Percentiles rank a stretch among this genome's conserved stretches.
Conservation (phyloP, 2,329 filamentous ascomycete species). For the Sporothrix phasma region DNA sequence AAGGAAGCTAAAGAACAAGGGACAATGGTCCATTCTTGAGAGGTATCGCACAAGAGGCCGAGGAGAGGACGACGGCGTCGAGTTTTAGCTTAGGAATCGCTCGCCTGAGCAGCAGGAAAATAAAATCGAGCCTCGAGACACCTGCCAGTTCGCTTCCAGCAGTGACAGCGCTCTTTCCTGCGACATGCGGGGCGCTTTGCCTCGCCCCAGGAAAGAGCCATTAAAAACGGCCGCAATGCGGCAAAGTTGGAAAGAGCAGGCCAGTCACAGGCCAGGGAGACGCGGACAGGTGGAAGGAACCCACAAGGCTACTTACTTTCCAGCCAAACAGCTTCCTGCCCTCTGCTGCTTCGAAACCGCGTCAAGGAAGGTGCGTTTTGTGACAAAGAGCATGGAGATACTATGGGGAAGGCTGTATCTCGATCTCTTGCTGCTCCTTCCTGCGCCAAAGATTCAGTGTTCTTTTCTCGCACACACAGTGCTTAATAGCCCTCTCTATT, state of each 20-base stretch:
- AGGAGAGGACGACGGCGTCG: not conserved
- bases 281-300: not conserved
- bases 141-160: not conserved
- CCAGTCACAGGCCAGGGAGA: constrained; percentile 2
- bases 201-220: not conserved
- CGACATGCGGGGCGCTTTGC: not conserved
- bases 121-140: constrained; percentile 8
- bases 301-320: constrained; percentile 1
- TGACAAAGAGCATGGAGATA: not conserved
- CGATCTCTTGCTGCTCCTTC: too few relatives aligned
- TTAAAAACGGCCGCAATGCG: constrained; percentile 4
- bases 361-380: too few relatives aligned
- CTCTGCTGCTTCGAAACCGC: not conserved
- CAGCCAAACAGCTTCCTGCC: not conserved
- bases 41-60: not conserved
- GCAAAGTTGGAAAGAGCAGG: not conserved
- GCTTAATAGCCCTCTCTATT: not conserved
- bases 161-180: too few relatives aligned
- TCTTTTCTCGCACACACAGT: not conserved
- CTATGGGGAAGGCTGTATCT: too few relatives aligned
- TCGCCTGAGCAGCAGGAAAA: constrained; percentile 10
- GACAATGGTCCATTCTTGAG: not conserved
- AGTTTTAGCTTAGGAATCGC: constrained; percentile 3
- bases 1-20: not conserved
- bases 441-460: not conserved